These are phyloP conservation scores for Mariannaea elegans DNA, from an alignment of 2,329 filamentous ascomycete genomes.

Conservation along the genomic window DNA sequence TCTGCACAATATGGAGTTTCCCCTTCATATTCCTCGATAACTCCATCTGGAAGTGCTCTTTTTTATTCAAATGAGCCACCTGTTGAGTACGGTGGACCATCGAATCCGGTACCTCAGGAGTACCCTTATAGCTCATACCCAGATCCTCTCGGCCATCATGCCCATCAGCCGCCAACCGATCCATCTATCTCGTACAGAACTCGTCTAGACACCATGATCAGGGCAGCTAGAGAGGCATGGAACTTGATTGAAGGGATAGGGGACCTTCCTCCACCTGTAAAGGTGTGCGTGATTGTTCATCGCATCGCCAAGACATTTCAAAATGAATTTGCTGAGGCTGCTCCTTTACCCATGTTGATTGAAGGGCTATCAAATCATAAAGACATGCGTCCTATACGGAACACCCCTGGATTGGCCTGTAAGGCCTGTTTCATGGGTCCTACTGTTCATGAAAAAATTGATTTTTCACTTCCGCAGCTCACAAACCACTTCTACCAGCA, in stretches of 20 bases:
- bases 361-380: constrained; percentile 65
- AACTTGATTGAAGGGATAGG: constrained; percentile 66
- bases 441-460: constrained; percentile 44
- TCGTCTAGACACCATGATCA: constrained; percentile 62
- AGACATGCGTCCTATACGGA: constrained; percentile 65
- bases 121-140: constrained; percentile 19
- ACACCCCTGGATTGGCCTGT: constrained; percentile 63
- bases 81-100: constrained; percentile 13
- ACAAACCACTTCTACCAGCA: constrained; percentile 64
- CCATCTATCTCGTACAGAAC: constrained; percentile 47
- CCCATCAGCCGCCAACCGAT: constrained; percentile 2
- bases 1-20: constrained; percentile 25
- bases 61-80: constrained; percentile 10
- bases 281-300: constrained; percentile 70
- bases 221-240: constrained; percentile 70
- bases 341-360: constrained; percentile 66
- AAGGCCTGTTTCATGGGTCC: constrained; percentile 59
- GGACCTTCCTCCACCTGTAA: constrained; percentile 68
- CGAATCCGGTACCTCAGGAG: neutral
- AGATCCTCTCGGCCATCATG: constrained; percentile 3
- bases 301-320: constrained; percentile 68
- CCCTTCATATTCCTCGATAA: constrained; percentile 22
- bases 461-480: constrained; percentile 67
- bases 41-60: constrained; percentile 7
- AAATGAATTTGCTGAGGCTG: constrained; percentile 64